Base-by-base conservation (phyloP, 345 rosid genomes). In the Jatropha curcas region DNA sequence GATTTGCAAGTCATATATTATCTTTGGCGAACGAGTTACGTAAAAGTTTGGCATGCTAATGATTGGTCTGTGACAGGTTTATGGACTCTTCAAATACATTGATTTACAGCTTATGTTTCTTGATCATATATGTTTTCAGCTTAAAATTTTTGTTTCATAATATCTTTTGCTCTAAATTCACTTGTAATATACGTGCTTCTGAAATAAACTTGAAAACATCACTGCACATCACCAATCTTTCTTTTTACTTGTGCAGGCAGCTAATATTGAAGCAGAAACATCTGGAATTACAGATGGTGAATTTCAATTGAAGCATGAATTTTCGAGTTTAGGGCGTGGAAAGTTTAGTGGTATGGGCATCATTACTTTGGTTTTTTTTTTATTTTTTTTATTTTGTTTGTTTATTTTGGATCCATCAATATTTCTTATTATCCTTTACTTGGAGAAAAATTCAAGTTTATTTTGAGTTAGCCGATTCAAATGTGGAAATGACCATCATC, bases 211-310 rank as follows among this genome's bases (percentile, higher is more conserved):
- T 61, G 61, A 60, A 62, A 22, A 34, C 2, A 45, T 5, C 35
- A 19, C 9, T 25, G 41, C 25, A 31, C 35, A 45, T 67, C 28
- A 66, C 3, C 8, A 31, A 43, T 24, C n/a, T 61, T 31, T 39
- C 27, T 41, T 70, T n/a, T 63, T 75, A 16, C 60, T 63, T 37
- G 45, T 78, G 77, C 89, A 95, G 99, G 90, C 94, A 65, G 90
- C 98, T 78, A 92, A 92, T 76, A 78, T 86, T 53, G 97, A 95
- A 82, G 85, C 87, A 78, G 97, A 88, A 77, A 80, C 87, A 53
- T 65, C 96, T 67, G 93, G 88, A 79, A 86, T 90, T 75, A 88
- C 83, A 50, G 89, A 81, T 69, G 82, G 86, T 37, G 93, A 79
- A 79, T 88, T 86, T 80, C 89, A 84, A 71, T 81, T 86, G 84